Evolutionary conservation across 2,329 filamentous ascomycete genomes (phyloP), one percentile per base, ranked within the genome.

Genomic region (Ramularia endophylla): DNA sequence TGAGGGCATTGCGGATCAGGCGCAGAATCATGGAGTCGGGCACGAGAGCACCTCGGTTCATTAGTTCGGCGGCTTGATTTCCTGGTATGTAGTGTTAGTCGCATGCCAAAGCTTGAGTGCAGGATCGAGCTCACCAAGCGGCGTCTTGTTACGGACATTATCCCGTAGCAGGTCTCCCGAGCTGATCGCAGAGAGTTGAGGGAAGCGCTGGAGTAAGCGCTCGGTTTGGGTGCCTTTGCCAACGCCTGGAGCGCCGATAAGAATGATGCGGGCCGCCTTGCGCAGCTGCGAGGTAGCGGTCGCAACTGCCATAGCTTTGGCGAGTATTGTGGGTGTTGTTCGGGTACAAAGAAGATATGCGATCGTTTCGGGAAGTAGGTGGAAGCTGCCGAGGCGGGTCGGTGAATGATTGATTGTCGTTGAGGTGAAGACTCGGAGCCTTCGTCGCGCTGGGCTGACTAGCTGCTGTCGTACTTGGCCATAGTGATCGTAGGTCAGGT

Each of bases 151-250:
- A 67, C 92, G 84, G 59, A 98, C 90, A 82, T 97, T 94, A 61
- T 87, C 81, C 48, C 92, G 83, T 44, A 98, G 71, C 12, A 98
- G 72, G 65, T 98, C 90, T 47, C 92, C 92, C 3, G 92, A 95
- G 66, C 87, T 94, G 65, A 98, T 90, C 13, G 88, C 83, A 39
- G 87, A 84, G 34, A 98, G 73, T 60, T 95, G 85, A 3, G 89
- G 87, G 61, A 92, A 98, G 53, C 85, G 81, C 54, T 81, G 73
- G 54, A 97, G 81, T 48, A 98, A 73, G 47, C 92, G 81, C 65
- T 94, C 86, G 38, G 87, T 87, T 70, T 98, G 92, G 3, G 92
- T 98, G 49, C 58, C 92, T 66, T 98, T 98, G 49, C 92, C 92
- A 43, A 95, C 92, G 44, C 89, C 89, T n/a, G 92, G 92, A 38